Evolutionary conservation across 208 protist genomes (phyloP).

Genomic region (Wallacemonas sp.): DNA sequence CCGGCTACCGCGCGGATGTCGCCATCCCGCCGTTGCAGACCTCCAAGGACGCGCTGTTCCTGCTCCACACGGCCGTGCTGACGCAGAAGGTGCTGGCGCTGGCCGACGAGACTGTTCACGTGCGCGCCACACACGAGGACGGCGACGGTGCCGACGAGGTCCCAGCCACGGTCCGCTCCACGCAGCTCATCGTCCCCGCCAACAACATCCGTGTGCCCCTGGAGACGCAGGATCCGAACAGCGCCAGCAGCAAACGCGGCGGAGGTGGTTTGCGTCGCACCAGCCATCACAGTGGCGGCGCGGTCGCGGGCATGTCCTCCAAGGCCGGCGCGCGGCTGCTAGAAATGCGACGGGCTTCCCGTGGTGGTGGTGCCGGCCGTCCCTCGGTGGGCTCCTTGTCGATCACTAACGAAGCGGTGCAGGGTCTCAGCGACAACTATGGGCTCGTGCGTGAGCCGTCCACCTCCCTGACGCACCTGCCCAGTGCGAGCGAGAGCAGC

Average conservation of each 20-base stretch:
- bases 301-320: slow-evolving; percentile 25
- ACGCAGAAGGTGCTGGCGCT: slow-evolving; percentile 54
- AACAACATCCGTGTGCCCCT: slow-evolving; percentile 44
- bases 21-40: slow-evolving; percentile 22
- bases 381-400: background rate
- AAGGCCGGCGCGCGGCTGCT: slow-evolving; percentile 24
- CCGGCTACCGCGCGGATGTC: slow-evolving; percentile 47
- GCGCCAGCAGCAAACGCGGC: background rate
- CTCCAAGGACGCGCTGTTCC: slow-evolving; percentile 30
- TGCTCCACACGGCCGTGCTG: slow-evolving; percentile 40
- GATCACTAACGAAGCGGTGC: background rate
- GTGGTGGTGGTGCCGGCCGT: background rate
- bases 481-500: background rate
- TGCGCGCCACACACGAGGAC: background rate
- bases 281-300: slow-evolving; percentile 5
- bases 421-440: background rate
- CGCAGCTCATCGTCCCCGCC: slow-evolving; percentile 34
- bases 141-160: too few relatives aligned
- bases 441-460: background rate
- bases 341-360: slow-evolving; percentile 4
- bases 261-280: background rate
- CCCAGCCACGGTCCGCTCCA: slow-evolving; percentile 20
- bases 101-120: slow-evolving; percentile 46
- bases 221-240: background rate
- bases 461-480: background rate